These are phyloP conservation scores for Butyriboletus loyo DNA, from an alignment of 768 basidiomycete genomes.

Conservation along the genomic window DNA sequence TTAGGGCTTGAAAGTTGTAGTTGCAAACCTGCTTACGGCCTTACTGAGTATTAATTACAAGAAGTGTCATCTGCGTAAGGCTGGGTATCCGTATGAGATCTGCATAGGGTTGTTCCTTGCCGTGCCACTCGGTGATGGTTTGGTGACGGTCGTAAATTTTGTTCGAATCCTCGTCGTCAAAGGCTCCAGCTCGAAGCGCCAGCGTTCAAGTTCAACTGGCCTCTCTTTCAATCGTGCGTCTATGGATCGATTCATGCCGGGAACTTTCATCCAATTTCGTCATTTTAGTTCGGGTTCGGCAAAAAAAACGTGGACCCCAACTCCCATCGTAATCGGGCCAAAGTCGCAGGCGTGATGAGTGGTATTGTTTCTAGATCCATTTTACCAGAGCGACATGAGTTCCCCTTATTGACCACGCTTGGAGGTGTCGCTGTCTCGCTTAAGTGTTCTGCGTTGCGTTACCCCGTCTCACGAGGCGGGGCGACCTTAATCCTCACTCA, in stretches of 20 bases:
- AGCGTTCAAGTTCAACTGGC: too few relatives aligned
- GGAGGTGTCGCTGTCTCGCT: constrained; percentile 12
- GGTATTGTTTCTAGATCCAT: neutral
- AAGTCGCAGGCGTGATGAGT: neutral
- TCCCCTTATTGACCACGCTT: constrained; percentile 17
- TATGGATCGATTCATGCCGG: too few relatives aligned
- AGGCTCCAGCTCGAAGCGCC: neutral
- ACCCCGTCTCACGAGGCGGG: constrained; percentile 23
- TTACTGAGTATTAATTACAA: too few relatives aligned
- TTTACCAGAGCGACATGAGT: constrained; percentile 17
- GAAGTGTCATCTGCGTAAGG: too few relatives aligned
- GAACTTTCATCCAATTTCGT: neutral
- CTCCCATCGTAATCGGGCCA: too few relatives aligned
- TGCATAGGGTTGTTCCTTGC: neutral
- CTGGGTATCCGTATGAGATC: too few relatives aligned
- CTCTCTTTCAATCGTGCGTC: too few relatives aligned
- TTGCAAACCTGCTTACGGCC: neutral
- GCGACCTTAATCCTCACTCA: constrained; percentile 28
- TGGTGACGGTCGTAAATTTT: neutral
- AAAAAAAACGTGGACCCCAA: neutral
- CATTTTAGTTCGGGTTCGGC: too few relatives aligned
- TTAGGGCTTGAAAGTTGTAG: neutral
- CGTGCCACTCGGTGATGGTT: too few relatives aligned
- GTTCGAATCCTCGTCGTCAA: neutral
- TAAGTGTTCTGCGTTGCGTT: constrained; percentile 24